Evolutionary conservation across 768 basidiomycete species (phyloP).

Genomic region (Podaxis sp.): DNA sequence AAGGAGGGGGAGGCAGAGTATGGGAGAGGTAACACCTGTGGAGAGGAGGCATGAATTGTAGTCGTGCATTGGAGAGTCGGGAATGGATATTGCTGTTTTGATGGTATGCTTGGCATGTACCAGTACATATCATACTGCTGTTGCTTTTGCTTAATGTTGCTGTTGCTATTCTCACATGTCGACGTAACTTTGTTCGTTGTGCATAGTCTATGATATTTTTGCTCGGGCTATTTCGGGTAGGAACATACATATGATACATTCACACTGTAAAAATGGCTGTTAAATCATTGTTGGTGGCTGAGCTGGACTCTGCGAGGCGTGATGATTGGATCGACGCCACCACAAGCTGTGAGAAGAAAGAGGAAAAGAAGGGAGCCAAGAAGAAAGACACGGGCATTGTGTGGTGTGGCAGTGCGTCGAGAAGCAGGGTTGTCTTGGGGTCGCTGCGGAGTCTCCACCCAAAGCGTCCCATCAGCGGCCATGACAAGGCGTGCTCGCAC

Average conservation of each 20-base stretch:
- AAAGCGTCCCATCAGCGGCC: background rate
- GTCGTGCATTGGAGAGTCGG: background rate
- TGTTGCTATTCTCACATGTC: conserved; percentile 1
- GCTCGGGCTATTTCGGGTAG: background rate
- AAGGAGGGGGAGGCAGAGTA: conserved; percentile 53
- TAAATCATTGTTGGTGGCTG: background rate
- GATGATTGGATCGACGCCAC: no score
- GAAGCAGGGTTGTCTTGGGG: conserved; percentile 1
- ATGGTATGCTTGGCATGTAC: background rate
- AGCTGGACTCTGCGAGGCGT: background rate
- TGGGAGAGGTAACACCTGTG: conserved; percentile 43
- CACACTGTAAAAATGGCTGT: background rate
- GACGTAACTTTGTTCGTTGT: background rate
- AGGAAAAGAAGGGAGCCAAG: background rate
- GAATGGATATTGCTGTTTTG: background rate
- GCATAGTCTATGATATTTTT: conserved; percentile 1
- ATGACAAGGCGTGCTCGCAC: background rate
- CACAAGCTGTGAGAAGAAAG: background rate
- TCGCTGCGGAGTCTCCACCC: conserved; percentile 9
- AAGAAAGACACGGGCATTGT: background rate
- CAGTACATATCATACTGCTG: background rate
- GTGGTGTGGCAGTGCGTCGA: background rate
- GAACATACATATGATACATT: background rate
- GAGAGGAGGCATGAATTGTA: conserved; percentile 18
- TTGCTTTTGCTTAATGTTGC: background rate